phyloP scores from a whole-genome alignment of 768 basidiomycete genomes.

The Naganishia antarctica region DNA sequence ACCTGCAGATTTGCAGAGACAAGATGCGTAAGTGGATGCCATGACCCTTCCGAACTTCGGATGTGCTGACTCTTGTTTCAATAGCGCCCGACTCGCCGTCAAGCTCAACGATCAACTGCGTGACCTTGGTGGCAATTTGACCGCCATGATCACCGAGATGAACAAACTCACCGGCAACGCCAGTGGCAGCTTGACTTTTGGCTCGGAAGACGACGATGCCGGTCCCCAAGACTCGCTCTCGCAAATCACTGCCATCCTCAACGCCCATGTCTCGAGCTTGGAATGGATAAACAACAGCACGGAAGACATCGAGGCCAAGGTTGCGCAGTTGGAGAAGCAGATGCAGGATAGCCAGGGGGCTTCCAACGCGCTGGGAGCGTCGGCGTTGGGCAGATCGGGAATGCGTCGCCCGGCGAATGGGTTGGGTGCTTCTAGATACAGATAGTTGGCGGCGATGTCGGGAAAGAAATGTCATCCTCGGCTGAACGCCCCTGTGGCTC shows the following conservation, averaged over 20 bases:
- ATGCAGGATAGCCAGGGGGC: slow-evolving; percentile 5
- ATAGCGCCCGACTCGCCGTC: slow-evolving; percentile 20
- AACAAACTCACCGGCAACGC: slow-evolving; percentile 22
- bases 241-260: slow-evolving; percentile 28
- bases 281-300: slow-evolving; percentile 29
- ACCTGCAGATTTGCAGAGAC: slow-evolving; percentile 28
- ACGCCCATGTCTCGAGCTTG: slow-evolving; percentile 23
- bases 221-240: slow-evolving; percentile 17
- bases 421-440: slow-evolving; percentile 11
- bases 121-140: slow-evolving; percentile 22
- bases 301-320: slow-evolving; percentile 17
- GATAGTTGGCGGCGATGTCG: too few species aligned
- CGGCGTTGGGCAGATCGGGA: slow-evolving; percentile 15
- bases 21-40: slow-evolving; percentile 20
- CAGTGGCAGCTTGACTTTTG: slow-evolving; percentile 18
- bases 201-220: slow-evolving; percentile 4
- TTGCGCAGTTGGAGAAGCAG: slow-evolving; percentile 24
- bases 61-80: neutral
- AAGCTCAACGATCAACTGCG: slow-evolving; percentile 24
- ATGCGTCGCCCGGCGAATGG: slow-evolving; percentile 5
- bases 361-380: slow-evolving; percentile 2
- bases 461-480: too few species aligned
- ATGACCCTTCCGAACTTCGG: too few species aligned
- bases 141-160: slow-evolving; percentile 28
- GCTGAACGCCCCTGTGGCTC: too few species aligned